phyloP scores from a whole-genome alignment of 1,139 yeast species.

The Nadsonia commutata region DNA sequence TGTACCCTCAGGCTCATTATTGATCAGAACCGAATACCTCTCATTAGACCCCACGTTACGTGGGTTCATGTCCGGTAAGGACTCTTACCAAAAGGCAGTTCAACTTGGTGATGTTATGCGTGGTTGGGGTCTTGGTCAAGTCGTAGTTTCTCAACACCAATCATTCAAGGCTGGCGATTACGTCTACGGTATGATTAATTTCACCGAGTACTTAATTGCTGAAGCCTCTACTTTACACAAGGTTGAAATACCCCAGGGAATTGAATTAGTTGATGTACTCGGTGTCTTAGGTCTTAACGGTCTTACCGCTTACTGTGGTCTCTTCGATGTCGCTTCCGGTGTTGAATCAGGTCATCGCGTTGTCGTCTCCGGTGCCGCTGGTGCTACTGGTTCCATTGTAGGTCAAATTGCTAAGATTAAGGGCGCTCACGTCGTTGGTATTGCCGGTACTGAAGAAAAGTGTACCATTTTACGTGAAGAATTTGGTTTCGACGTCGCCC shows the following conservation, averaged over 20 bases:
- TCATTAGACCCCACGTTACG: conserved; percentile 59
- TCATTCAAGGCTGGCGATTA: conserved; percentile 32
- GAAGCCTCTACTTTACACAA: conserved; percentile 9
- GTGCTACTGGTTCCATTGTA: conserved; percentile 54
- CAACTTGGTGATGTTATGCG: conserved; percentile 35
- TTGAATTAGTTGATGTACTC: conserved; percentile 19
- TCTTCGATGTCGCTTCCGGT: conserved; percentile 23
- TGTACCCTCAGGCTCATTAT: conserved; percentile 31
- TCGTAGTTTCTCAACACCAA: conserved; percentile 30
- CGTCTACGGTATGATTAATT: conserved; percentile 25
- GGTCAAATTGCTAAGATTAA: conserved; percentile 46
- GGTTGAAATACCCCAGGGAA: conserved; percentile 7
- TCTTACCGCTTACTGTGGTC: conserved; percentile 48
- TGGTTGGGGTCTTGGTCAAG: conserved; percentile 36
- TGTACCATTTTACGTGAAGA: conserved; percentile 35
- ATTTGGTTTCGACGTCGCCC: conserved; percentile 36
- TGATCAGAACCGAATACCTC: conserved; percentile 34
- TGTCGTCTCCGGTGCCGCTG: conserved; percentile 52
- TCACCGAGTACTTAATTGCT: conserved; percentile 31
- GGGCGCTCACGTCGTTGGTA: conserved; percentile 44
- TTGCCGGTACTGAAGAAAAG: conserved; percentile 49
- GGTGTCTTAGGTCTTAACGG: conserved; percentile 44
- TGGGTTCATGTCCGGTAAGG: conserved; percentile 38
- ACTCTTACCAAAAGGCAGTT: conserved; percentile 37
- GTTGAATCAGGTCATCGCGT: conserved; percentile 20